Evolutionary conservation across 306 rosid genomes (phyloP), one percentile per base, ranked within the genome.

Genomic region (Lablab purpureus): DNA sequence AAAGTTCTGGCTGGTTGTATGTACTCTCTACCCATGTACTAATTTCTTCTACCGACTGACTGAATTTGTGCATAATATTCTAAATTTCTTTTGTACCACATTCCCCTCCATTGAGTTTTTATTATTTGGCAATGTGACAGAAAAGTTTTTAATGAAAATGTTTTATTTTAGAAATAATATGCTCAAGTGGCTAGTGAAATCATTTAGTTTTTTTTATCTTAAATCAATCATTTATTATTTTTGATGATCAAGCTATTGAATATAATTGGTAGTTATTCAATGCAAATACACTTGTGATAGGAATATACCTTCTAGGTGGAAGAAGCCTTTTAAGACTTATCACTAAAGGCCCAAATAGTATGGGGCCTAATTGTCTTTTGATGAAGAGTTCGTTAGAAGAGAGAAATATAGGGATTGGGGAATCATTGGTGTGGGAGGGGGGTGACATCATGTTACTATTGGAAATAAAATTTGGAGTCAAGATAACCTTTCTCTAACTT

Each of bases 1-100:
- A 96, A 96, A 83, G 86, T 96, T 72, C 98, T 96, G 82, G 99
- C 99, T 67, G 98, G 98, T 52, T 96, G 99, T 96, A 96, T 58
- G 99, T 96, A 83, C 85, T 87, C 71, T 25, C 71, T 82, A 84
- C 84, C 79, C 23, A 28, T 75, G 21, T 34, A 43, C 76, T 12
- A 72, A 8, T 74, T 82, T 80, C 67, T 56, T 71, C 23, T 46
- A 82, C 73, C 84, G 43, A 22, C 45, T 72, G 49, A 45, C 58
- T 75, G n/a, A 25, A 47, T 19, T 50, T 47, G 17, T 67, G 43
- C 71, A 22, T 75, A 59, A 21, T 73, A 54, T 66, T 63, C 49
- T 67, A 58, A 32, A 66, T 74, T 63, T 18, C 17, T 37, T 10
- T 28, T 1, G 30, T 4, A 18, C 30, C n/a, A 18, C n/a, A 65